Base-by-base conservation (phyloP, 176 grass and related monocot species). In the Triticum timopheevii region DNA sequence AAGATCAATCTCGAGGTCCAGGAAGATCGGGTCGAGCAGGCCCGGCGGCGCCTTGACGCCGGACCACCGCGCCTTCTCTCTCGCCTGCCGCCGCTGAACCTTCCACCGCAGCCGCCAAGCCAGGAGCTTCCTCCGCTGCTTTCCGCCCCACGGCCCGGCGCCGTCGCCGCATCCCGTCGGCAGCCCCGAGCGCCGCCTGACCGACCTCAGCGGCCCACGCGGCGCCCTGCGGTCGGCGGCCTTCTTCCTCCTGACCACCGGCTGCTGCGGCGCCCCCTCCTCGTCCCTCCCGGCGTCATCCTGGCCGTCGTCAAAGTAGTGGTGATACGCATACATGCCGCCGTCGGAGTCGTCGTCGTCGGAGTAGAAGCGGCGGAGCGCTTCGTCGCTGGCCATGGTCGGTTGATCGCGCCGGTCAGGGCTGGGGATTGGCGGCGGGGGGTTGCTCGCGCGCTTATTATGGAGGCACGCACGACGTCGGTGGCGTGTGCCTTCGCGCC, bases 41-140 rank as follows among this genome's bases (percentile, higher is more conserved):
- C 23, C 78, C 3, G 59, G 78, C 28, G 38, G 80, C 64, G 23
- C 50, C 13, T 50, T n/a, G 4, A 83, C 35, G 28, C 5, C 3
- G 61, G 4, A 40, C 79, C n/a, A 19, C 70, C 30, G 31, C 59
- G 30, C 70, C 61, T 0, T 15, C 61, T 87, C 61, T n/a, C 24
- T 82, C 23, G 36, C 34, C 61, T 5, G 33, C 4, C 23, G 62
- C 79, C 15, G 61, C 23, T 42, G 19, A 12, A 4, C 79, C n/a
- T 42, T 28, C 45, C 75, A 33, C 45, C 17, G 73, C 79, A 58
- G 31, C 70, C 33, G 44, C 79, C 86, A 68, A 70, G 30, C 10
- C 79, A 65, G 2, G 70, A 87, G 76, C 85, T 39, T 31, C 70
- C 38, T 76, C 44, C 39, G 42, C 79, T 44, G 79, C 59, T 4